Conservation (phyloP, 305 asterid genomes). For the Caryopteris hybrid region DNA sequence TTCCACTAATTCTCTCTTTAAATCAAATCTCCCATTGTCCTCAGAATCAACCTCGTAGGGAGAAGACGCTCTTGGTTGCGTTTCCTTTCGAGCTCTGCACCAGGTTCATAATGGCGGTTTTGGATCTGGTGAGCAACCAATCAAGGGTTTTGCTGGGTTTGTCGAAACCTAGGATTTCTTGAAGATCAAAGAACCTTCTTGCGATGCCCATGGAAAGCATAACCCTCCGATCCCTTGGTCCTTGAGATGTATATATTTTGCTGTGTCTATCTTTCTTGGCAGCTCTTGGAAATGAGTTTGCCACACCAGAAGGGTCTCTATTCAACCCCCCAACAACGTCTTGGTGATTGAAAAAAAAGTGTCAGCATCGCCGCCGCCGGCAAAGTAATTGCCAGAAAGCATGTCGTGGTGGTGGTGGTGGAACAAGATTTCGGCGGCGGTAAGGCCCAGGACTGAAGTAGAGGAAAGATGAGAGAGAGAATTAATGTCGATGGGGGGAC, state of each 20-base stretch:
- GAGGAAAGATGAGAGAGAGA: conserved; percentile 25
- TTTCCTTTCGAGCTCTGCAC: conserved; percentile 4
- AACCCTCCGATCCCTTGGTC: conserved; percentile 71
- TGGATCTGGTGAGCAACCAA: conserved; percentile 71
- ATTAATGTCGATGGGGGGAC: not conserved
- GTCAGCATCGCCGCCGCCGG: conserved; percentile 11
- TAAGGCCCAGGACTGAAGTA: conserved; percentile 13
- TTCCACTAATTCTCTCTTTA: conserved; percentile 4
- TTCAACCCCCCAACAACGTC: not conserved
- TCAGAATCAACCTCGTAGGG: conserved; percentile 19
- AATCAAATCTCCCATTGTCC: not conserved
- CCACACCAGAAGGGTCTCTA: conserved; percentile 9
- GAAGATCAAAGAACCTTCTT: conserved; percentile 75
- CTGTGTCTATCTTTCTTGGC: conserved; percentile 60
- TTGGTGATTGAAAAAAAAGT: conserved; percentile 12
- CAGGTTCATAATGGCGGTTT: conserved; percentile 48
- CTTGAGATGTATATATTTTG: conserved; percentile 68
- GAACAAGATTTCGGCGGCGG: conserved; percentile 32
- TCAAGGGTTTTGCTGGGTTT: conserved; percentile 87
- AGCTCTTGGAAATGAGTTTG: not conserved
- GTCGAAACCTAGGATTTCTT: conserved; percentile 71
- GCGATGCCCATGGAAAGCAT: conserved; percentile 69
- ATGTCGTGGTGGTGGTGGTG: conserved; percentile 38
- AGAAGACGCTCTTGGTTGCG: conserved; percentile 19
- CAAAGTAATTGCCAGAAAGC: conserved; percentile 23